Conservation (phyloP, 164 flowering plant genomes). For the Cinnamomum micranthum region DNA sequence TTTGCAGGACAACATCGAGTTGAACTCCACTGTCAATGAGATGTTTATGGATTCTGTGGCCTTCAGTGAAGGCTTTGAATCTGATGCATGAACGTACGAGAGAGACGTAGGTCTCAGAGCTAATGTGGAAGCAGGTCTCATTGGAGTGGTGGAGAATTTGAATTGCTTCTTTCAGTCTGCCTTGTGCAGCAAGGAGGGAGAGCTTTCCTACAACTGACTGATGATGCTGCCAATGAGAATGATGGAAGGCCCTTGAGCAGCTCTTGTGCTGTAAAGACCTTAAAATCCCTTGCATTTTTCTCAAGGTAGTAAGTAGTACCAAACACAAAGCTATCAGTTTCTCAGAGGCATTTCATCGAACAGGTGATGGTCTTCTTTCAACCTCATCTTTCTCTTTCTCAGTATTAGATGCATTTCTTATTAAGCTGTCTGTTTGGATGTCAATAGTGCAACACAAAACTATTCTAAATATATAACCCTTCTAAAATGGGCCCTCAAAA, state of each 20-base stretch:
- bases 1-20: slow-evolving; percentile 13
- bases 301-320: neutral
- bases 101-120: slow-evolving; percentile 15
- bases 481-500: no score
- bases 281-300: slow-evolving; percentile 9
- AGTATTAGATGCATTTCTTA: no score
- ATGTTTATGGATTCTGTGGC: slow-evolving; percentile 23
- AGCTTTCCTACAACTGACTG: slow-evolving; percentile 2
- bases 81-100: slow-evolving; percentile 27
- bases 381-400: no score
- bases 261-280: slow-evolving; percentile 4
- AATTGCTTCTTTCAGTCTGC: slow-evolving; percentile 22
- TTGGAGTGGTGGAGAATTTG: slow-evolving; percentile 5
- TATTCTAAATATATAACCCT: no score
- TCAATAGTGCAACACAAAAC: no score
- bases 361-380: no score
- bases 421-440: no score
- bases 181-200: neutral
- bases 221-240: slow-evolving; percentile 3
- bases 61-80: slow-evolving; percentile 21
- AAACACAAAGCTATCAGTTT: no score
- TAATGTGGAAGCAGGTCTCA: neutral
- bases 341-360: no score
- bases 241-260: slow-evolving; percentile 1
- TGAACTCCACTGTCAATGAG: slow-evolving; percentile 11